A percentile compares a stretch with the other conserved stretches of the same genome.
phyloP scores from a whole-genome alignment of 768 basidiomycete genomes.

The Pleurotus citrinopileatus region DNA sequence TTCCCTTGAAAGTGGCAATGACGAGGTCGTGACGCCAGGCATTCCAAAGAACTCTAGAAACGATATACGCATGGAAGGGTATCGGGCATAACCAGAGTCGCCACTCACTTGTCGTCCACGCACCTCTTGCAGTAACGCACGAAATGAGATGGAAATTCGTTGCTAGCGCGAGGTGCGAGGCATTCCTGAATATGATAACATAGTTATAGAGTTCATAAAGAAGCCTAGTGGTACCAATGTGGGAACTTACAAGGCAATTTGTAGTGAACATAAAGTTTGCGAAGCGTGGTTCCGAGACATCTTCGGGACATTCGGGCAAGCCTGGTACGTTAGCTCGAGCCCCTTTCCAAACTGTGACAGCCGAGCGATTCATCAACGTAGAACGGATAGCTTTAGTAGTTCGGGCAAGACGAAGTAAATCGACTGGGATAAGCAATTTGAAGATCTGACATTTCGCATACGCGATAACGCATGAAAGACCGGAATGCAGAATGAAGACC shows the following conservation, averaged over 20 bases:
- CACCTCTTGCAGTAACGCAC: not conserved
- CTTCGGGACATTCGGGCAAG: constrained; percentile 6
- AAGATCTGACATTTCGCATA: not conserved
- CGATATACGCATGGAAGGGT: not conserved
- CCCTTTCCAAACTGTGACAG: constrained; percentile 7
- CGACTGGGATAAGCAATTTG: not conserved
- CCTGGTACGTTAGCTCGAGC: constrained; percentile 2
- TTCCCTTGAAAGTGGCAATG: not conserved
- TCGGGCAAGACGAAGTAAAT: constrained; percentile 6
- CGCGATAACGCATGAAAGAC: not conserved
- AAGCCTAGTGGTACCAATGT: not conserved
- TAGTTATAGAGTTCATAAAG: too few relatives aligned
- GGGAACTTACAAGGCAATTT: not conserved
- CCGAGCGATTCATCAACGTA: constrained; percentile 1
- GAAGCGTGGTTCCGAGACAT: not conserved
- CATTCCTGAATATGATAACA: constrained; percentile 6
- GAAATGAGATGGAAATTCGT: not conserved
- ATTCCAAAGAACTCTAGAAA: not conserved
- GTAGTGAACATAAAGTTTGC: constrained; percentile 5
- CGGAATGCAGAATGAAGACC: too few relatives aligned
- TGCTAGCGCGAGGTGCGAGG: constrained; percentile 2
- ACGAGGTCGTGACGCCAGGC: not conserved
- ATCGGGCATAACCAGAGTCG: not conserved
- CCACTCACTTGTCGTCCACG: not conserved
- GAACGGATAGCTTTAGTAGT: constrained; percentile 5